Conservation (phyloP, 331 rosid genomes). For the Quercus phellos region DNA sequence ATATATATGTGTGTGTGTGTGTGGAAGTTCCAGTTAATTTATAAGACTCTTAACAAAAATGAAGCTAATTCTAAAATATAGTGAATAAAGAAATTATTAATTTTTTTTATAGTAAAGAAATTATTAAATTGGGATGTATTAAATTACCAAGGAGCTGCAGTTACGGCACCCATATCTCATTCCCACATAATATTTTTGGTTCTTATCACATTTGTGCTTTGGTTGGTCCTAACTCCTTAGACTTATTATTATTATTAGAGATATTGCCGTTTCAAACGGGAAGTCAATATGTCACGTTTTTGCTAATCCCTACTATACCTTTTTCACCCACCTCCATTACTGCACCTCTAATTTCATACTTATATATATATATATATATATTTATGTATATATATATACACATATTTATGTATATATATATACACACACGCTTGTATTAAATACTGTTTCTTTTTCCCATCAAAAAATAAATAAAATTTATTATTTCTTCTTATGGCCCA, state of each 20-base stretch:
- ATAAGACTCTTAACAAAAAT: no score
- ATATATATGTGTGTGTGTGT: no score
- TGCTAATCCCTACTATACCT: conserved; percentile 10
- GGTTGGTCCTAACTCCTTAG: background rate
- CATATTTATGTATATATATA: no score
- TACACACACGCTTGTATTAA: no score
- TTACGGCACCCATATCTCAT: conserved; percentile 27
- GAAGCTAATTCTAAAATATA: conserved; percentile 10
- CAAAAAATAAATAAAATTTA: background rate
- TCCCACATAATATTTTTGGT: conserved; percentile 4
- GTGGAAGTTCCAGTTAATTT: no score
- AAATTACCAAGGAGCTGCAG: conserved; percentile 14
- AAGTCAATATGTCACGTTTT: conserved; percentile 30
- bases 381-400: no score
- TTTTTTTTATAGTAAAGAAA: background rate
- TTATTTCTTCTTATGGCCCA: background rate
- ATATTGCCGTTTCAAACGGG: conserved; percentile 33
- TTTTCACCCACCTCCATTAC: background rate
- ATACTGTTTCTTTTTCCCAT: no score
- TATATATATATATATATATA: background rate
- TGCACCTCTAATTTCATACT: background rate
- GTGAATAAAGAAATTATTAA: no score
- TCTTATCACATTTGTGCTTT: conserved; percentile 19
- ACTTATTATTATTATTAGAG: background rate
- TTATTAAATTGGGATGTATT: background rate